Evolutionary conservation across 768 basidiomycete species (phyloP), one percentile per base, ranked within the genome.

Genomic region (Suillus cothurnatus): DNA sequence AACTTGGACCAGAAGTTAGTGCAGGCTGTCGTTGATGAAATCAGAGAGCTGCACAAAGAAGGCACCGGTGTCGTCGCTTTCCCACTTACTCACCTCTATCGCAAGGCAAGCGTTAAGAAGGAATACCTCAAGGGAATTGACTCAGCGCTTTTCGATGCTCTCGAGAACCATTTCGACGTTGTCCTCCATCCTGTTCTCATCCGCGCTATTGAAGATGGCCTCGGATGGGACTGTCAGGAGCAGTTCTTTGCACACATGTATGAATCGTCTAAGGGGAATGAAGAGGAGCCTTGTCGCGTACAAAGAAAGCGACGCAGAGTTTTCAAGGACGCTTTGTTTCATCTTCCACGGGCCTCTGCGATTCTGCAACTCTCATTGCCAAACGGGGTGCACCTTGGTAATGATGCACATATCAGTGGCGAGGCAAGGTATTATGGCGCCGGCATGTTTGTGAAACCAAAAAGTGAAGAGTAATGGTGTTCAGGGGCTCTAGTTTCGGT

Each of bases 401-500:
- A 55, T 14, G 32, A 55, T 2, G 50, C 50, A 19, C 0, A 31
- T 8, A 19, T 52, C 17, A 19, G 4, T 28, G 50, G 50, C 2
- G 50, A 52, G 32, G 53, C 31, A 12, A 55, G 53, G 53, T 55
- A 55, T 32, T 32, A n/a, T 32, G 53, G 53, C 11, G 53, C 53
- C 17, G 50, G 50, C 31, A 55, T 55, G 52, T 55, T 55, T 21
- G 52, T 55, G 19, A 21, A 32, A 31, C 31, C 52, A 3, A 55
- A 53, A 19, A 21, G 19, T 21, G 11, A 53, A 28, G 50, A 52
- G 26, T 28, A 17, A 52, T 52, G 26, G 50, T 28, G 17, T 28
- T 9, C 26, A 50, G 23, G 23, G 49, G 26, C 15, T 49, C 47
- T 15, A 17, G 49, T 26, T 50, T 28, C 23, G 26, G 49, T 50